A percentile compares a stretch with the other conserved stretches of the same genome.
These are phyloP conservation scores for Saccharomycopsis amapae DNA, from an alignment of 805 yeast species.

Conservation along the genomic window DNA sequence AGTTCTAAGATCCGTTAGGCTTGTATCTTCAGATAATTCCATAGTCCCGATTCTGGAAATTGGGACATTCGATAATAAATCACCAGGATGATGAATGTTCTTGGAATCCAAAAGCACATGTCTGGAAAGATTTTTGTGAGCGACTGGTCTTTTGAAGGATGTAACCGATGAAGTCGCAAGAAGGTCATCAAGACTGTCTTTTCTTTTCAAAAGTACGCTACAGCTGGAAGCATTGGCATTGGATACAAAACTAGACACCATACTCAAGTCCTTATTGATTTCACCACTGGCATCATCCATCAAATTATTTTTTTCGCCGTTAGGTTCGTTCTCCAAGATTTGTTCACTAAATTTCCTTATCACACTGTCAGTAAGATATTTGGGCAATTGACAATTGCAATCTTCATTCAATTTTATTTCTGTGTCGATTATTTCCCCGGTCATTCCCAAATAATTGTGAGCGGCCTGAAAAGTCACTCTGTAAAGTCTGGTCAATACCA, in stretches of 20 bases:
- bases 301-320: no score
- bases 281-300: no score
- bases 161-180: background rate
- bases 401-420: conserved; percentile 58
- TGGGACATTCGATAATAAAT: conserved; percentile 75
- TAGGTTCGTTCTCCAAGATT: background rate
- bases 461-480: conserved; percentile 90
- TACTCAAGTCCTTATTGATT: no score
- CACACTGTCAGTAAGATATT: conserved; percentile 53
- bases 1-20: conserved; percentile 12
- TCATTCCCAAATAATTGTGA: conserved; percentile 77
- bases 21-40: background rate
- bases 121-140: conserved; percentile 29
- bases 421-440: conserved; percentile 70
- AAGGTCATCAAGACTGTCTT: background rate
- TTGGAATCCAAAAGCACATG: conserved; percentile 49
- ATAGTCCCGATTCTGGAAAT: conserved; percentile 35
- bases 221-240: no score
- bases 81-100: conserved; percentile 71
- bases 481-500: conserved; percentile 78
- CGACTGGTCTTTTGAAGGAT: conserved; percentile 1
- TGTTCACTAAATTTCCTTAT: conserved; percentile 35
- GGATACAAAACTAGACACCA: no score
- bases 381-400: conserved; percentile 47
- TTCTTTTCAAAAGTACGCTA: background rate